phyloP scores from a whole-genome alignment of 2,329 filamentous ascomycete genomes.

The Aspergillus sp. region DNA sequence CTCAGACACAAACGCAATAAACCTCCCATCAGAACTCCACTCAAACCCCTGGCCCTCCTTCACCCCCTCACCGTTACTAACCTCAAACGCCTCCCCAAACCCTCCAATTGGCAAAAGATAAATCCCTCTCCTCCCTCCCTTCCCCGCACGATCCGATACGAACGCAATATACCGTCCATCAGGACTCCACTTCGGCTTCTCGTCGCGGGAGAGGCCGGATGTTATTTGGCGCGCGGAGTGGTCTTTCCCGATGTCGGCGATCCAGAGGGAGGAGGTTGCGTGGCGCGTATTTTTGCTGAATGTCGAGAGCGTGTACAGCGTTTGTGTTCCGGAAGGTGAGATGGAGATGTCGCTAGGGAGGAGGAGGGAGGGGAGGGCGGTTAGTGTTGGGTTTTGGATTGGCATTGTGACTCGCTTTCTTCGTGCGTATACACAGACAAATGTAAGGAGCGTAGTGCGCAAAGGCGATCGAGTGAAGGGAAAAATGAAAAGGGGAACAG shows the following conservation, averaged over 20 bases:
- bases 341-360: conserved; percentile 10
- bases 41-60: conserved; percentile 2
- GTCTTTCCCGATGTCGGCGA: conserved; percentile 8
- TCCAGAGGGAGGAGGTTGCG: conserved; percentile 10
- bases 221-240: conserved; percentile 16
- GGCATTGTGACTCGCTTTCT: background rate
- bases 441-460: background rate
- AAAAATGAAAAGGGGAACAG: background rate
- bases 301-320: conserved; percentile 9
- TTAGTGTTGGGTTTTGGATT: background rate
- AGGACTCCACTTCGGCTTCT: conserved; percentile 10
- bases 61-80: background rate
- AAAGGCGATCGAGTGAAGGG: background rate
- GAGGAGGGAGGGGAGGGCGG: conserved; percentile 13
- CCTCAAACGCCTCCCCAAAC: conserved; percentile 11
- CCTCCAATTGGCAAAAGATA: conserved; percentile 10
- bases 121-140: background rate
- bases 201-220: conserved; percentile 13
- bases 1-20: conserved; percentile 9
- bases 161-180: conserved; percentile 13
- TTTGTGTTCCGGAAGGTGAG: conserved; percentile 7
- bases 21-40: conserved; percentile 11
- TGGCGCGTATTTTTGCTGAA: background rate
- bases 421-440: background rate
- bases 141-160: conserved; percentile 7